Evolutionary conservation across 352 stramenopile genomes (phyloP).

Genomic region (Pythium dissotocum): DNA sequence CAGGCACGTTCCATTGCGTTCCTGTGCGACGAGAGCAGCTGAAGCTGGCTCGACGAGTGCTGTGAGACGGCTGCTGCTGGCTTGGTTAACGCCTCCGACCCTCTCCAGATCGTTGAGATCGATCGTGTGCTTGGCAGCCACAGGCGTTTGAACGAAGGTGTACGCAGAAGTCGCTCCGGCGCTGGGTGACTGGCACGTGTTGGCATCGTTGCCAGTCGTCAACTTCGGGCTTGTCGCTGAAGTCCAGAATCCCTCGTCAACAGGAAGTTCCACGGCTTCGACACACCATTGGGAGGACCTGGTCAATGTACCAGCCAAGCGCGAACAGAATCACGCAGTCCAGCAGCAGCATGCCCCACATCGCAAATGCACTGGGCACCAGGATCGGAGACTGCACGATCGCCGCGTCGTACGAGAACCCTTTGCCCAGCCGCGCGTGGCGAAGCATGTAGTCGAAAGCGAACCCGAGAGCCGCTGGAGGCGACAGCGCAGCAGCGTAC

Average conservation of each 20-base stretch:
- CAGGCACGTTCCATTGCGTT: conserved; percentile 47
- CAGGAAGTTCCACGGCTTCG: background rate
- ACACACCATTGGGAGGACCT: conserved; percentile 89
- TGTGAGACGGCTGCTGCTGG: too few species aligned
- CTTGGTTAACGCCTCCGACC: too few species aligned
- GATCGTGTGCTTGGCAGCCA: background rate
- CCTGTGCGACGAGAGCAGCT: conserved; percentile 46
- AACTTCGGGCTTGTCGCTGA: background rate
- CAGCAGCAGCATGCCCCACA: conserved; percentile 77
- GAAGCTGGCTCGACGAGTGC: conserved; percentile 46
- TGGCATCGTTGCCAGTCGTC: background rate
- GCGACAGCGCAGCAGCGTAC: conserved; percentile 50
- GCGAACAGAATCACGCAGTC: conserved; percentile 89
- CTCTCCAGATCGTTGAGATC: conserved; percentile 32
- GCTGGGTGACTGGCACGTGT: too few species aligned
- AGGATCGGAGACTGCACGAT: conserved; percentile 45
- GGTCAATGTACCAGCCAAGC: conserved; percentile 91
- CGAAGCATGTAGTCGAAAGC: conserved; percentile 57
- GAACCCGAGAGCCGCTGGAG: conserved; percentile 59
- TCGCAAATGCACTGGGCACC: conserved; percentile 39
- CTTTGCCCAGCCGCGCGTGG: conserved; percentile 51
- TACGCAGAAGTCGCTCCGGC: background rate
- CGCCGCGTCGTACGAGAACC: conserved; percentile 42
- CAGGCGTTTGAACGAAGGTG: background rate
- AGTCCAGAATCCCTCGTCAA: background rate